Evolutionary conservation across 345 rosid species (phyloP), one percentile per base, ranked within the genome.

Genomic region (Euclidium syriacum): DNA sequence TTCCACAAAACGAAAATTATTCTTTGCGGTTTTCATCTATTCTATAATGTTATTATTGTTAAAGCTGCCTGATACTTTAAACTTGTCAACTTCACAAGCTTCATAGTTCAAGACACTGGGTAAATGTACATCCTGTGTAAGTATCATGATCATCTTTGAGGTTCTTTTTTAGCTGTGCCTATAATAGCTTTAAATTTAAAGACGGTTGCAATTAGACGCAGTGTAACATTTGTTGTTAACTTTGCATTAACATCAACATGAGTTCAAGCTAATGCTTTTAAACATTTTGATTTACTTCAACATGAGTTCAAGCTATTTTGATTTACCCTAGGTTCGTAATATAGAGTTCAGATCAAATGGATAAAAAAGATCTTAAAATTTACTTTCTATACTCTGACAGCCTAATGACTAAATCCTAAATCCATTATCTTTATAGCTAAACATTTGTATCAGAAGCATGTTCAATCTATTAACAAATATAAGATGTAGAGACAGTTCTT

Each of bases 361-460:
- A 16, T 38, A 46, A 36, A 55, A n/a, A n/a, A 34, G 1, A 49
- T 14, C 27, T 26, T 49, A 1, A 49, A 26, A 17, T 51, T 25
- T 24, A 25, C 52, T 51, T 53, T 33, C 1, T 10, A n/a, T 19
- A 35, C 11, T 33, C 7, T 9, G 9, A n/a, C 22, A 33, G 3
- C 1, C 17, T 23, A 14, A 10, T 56, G 35, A 25, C 16, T 39
- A 35, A 15, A 24, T 26, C 24, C 16, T 6, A n/a, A 14, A 43
- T 56, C 15, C 47, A 56, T 40, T 23, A 30, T 41, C 62, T 42
- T 10, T 14, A 16, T 54, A 54, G 62, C 22, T 54, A 29, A 43
- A 65, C 19, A 3, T 23, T 54, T 23, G 18, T 24, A 30, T 44
- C 46, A 32, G 33, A 53, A 43, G 3, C 16, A 54, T 44, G 47